phyloP scores from a whole-genome alignment of 2,329 filamentous ascomycete species.

The Mariannaea sp. region DNA sequence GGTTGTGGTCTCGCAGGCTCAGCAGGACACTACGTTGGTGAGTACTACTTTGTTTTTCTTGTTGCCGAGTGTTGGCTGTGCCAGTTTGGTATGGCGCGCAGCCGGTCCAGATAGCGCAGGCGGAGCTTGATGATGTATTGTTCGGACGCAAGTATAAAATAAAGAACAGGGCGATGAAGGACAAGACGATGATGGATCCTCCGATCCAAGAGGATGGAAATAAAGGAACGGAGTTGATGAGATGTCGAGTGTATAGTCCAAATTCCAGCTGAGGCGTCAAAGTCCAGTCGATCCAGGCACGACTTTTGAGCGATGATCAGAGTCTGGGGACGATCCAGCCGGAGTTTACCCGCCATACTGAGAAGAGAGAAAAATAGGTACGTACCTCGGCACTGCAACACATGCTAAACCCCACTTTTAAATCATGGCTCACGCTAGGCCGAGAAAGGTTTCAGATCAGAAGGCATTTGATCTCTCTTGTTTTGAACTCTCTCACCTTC shows the following conservation, averaged over 20 bases:
- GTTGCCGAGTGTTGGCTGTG: slow-evolving; percentile 28
- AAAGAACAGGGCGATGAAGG: not conserved
- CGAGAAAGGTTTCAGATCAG: slow-evolving; percentile 17
- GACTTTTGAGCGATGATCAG: slow-evolving; percentile 22
- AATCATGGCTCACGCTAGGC: slow-evolving; percentile 27
- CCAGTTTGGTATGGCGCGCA: slow-evolving; percentile 28
- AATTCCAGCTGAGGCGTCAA: slow-evolving; percentile 5
- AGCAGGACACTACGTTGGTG: slow-evolving; percentile 48
- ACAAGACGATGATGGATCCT: not conserved
- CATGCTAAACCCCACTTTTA: too few species aligned
- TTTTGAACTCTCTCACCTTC: slow-evolving; percentile 8
- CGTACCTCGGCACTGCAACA: too few species aligned
- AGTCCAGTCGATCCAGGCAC: slow-evolving; percentile 11
- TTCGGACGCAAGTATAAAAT: too few species aligned
- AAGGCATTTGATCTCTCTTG: slow-evolving; percentile 9
- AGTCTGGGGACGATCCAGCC: slow-evolving; percentile 22
- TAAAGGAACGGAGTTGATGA: slow-evolving; percentile 17
- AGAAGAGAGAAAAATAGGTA: too few species aligned
- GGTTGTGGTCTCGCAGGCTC: slow-evolving; percentile 48
- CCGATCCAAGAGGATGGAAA: slow-evolving; percentile 1
- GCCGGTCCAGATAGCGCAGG: slow-evolving; percentile 18
- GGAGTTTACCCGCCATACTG: slow-evolving; percentile 22
- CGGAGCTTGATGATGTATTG: not conserved
- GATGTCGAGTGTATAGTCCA: slow-evolving; percentile 12
- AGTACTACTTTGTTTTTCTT: slow-evolving; percentile 49